Base-by-base conservation (phyloP, 768 basidiomycete genomes). In the Podaxis sp. region DNA sequence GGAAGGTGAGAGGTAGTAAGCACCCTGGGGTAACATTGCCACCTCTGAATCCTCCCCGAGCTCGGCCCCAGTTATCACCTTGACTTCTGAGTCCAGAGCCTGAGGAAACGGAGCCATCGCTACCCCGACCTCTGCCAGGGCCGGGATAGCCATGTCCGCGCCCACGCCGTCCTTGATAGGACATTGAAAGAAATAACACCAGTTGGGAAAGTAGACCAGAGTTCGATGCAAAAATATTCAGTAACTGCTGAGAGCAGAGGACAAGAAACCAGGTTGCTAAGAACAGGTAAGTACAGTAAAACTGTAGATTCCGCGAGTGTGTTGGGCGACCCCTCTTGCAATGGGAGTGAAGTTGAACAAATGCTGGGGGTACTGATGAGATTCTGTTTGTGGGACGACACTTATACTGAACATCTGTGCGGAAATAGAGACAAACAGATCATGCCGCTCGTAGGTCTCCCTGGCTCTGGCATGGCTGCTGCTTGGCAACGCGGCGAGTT, bases 1-100 rank as follows among this genome's bases (percentile, higher is more conserved):
- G 23, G 10, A 35, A 40, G 7, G 7, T 32, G 32, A 21, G 47
- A 48, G 18, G 40, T 36, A 21, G 21, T n/a, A 48, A 21, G 37
- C 71, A 78, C 77, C 77, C 76, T 67, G 76, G 74, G 35, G 60
- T 69, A 47, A 69, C 68, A 57, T 71, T 68, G 9, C 73, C 69
- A 51, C 73, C 66, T 14, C 55, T 55, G 14, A 44, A n/a, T 7
- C n/a, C 42, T 6, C 42, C n/a, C 14, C 42, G 18, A 32, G 32
- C 32, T 32, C 32, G 32, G 32, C 32, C 7, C 32, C 32, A 2
- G 27, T 72, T 67, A 18, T 65, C 75, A 68, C 71, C 74, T 70
- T 68, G 37, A 27, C 60, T 56, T n/a, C 59, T 59, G 27, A 3
- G 6, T 3, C 50, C 40, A 16, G 42, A 44, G 42, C 40, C 50